Evolutionary conservation across 2,329 filamentous ascomycete genomes (phyloP), one percentile per base, ranked within the genome.

Genomic region (Fusarium fujikuroi): DNA sequence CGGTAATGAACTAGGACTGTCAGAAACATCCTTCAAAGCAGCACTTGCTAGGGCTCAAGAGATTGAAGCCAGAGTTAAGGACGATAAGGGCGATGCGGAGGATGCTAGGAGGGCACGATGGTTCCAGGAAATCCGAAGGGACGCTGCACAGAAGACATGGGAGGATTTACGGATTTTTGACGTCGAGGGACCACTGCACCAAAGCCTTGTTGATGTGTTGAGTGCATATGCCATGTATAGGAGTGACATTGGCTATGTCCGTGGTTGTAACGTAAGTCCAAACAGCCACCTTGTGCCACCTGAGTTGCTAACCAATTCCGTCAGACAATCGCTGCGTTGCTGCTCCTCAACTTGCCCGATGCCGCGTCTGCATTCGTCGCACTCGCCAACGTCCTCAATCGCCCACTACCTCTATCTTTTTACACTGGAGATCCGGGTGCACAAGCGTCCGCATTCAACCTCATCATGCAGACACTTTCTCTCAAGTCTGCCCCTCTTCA

Each of bases 181-280:
- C 75, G 83, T 85, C 10, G 88, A 83, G 21, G 91, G 89, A 1
- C 92, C 93, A 3, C 84, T 95, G 16, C 89, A 95, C 78, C 85
- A 90, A 64, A 86, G 88, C 42, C 84, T 96, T 36, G 84, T 92
- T 23, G 91, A 95, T 78, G 89, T 96, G 15, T 85, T 95, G 68
- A 91, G 91, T 76, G 94, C 93, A 11, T 95, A 95, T 81, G 87
- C 91, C 61, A 92, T 94, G 89, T 96, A 96, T 81, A 88, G 93
- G 69, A 92, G 91, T 74, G 93, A 96, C 79, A 92, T 95, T 77
- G 92, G 93, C 70, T 95, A 94, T 77, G 87, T 93, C 64, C 87
- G 88, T 70, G 92, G 93, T 60, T 93, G 92, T 74, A 93, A 94
- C 79, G 91, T 93, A 81, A 86, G 92, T 86, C 54, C 34, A 40